Percentiles rank a stretch among this genome's conserved stretches.
phyloP scores from a whole-genome alignment of 2,329 filamentous ascomycete species.

The Fusarium clavum region DNA sequence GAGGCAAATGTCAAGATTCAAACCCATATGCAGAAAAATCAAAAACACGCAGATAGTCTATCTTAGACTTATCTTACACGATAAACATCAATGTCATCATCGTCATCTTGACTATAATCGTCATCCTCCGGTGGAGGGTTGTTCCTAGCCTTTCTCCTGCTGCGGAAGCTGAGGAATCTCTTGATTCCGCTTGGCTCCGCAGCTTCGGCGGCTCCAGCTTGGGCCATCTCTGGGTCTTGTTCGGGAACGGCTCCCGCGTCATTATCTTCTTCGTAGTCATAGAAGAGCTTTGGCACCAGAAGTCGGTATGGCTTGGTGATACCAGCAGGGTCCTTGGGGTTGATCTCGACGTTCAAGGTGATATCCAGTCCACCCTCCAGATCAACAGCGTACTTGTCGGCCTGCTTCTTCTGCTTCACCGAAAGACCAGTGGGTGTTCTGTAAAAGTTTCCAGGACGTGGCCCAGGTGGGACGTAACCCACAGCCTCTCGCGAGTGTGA shows the following conservation, averaged over 20 bases:
- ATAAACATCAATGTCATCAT: conserved; percentile 41
- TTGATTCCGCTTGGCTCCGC: conserved; percentile 55
- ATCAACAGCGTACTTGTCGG: conserved; percentile 72
- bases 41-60: conserved; percentile 16
- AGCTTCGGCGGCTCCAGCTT: conserved; percentile 22
- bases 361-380: conserved; percentile 88
- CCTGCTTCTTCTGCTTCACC: conserved; percentile 68
- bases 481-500: conserved; percentile 45
- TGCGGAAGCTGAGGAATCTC: conserved; percentile 59
- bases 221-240: conserved; percentile 24
- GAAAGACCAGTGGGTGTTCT: conserved; percentile 77
- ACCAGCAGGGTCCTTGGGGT: conserved; percentile 84
- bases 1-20: conserved; percentile 19
- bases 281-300: conserved; percentile 81
- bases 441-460: conserved; percentile 63
- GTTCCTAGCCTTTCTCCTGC: conserved; percentile 47
- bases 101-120: conserved; percentile 46
- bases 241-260: conserved; percentile 55
- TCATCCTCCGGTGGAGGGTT: conserved; percentile 40
- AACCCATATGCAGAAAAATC: conserved; percentile 11
- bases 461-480: conserved; percentile 38
- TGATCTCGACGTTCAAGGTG: conserved; percentile 89
- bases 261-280: conserved; percentile 63
- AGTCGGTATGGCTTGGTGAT: conserved; percentile 89
- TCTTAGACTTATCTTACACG: conserved; percentile 28